Percentiles rank a stretch among this genome's conserved stretches.
Evolutionary conservation across 1,139 yeast species (phyloP).

Genomic region (Taphrina flavorubra): DNA sequence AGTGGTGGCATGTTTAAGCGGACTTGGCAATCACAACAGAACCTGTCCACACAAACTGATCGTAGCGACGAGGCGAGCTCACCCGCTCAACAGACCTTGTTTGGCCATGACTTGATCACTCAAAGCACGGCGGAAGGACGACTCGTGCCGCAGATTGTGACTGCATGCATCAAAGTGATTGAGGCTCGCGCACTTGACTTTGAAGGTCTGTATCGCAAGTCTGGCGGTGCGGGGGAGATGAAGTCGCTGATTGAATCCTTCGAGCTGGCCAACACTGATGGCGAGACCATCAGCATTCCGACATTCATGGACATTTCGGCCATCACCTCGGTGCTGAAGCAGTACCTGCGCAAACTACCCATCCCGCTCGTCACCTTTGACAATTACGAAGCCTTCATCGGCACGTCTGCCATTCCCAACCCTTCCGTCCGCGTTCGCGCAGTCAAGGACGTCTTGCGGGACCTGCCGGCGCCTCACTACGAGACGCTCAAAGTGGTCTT

Average conservation of each 20-base stretch:
- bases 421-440: slow-evolving; percentile 50
- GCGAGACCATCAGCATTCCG: slow-evolving; percentile 26
- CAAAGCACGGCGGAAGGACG: slow-evolving; percentile 67
- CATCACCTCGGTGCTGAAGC: slow-evolving; percentile 81
- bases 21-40: slow-evolving; percentile 39
- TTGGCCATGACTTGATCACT: slow-evolving; percentile 55
- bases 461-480: slow-evolving; percentile 72
- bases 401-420: slow-evolving; percentile 45
- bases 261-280: slow-evolving; percentile 46
- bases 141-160: slow-evolving; percentile 70
- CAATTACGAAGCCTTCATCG: slow-evolving; percentile 69
- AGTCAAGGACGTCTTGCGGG: slow-evolving; percentile 53
- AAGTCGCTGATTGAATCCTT: slow-evolving; percentile 58
- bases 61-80: background rate
- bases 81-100: slow-evolving; percentile 38
- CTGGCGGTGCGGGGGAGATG: slow-evolving; percentile 84
- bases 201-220: slow-evolving; percentile 90
- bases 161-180: slow-evolving; percentile 77
- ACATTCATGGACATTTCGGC: slow-evolving; percentile 78
- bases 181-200: slow-evolving; percentile 71
- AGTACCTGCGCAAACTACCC: slow-evolving; percentile 83
- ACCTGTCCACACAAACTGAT: slow-evolving; percentile 20
- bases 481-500: slow-evolving; percentile 63
- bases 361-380: slow-evolving; percentile 80
- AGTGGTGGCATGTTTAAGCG: slow-evolving; percentile 38